These are phyloP conservation scores for Nasturtium officinale DNA, from an alignment of 345 rosid genomes.

Conservation along the genomic window DNA sequence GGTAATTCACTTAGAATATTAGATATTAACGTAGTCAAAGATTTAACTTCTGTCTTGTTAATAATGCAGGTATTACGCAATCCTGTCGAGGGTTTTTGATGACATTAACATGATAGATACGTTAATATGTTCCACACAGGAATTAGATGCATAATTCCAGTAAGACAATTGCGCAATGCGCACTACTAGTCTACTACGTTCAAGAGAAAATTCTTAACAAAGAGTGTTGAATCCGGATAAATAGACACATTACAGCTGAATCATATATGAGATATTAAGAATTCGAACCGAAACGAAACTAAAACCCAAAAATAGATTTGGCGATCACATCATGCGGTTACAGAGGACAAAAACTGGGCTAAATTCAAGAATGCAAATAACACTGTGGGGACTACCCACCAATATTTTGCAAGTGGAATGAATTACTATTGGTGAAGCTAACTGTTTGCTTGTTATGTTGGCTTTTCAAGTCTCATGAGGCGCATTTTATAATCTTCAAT, in stretches of 20 bases:
- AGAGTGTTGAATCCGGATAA: not conserved
- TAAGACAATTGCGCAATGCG: too few relatives aligned
- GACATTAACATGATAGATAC: not conserved
- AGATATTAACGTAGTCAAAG: too few relatives aligned
- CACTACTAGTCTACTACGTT: not conserved
- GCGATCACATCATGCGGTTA: slow-evolving; percentile 35
- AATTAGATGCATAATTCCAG: not conserved
- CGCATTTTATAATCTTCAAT: not conserved
- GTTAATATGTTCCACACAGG: not conserved
- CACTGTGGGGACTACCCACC: slow-evolving; percentile 37
- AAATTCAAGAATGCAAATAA: slow-evolving; percentile 35
- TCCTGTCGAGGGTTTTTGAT: not conserved
- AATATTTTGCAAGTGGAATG: slow-evolving; percentile 19
- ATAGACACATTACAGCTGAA: not conserved
- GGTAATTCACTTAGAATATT: too few relatives aligned
- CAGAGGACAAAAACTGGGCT: slow-evolving; percentile 22
- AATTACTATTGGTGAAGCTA: slow-evolving; percentile 18
- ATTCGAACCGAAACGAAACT: too few relatives aligned
- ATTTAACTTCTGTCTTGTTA: too few relatives aligned
- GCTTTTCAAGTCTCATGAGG: slow-evolving; percentile 3
- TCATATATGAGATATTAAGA: too few relatives aligned
- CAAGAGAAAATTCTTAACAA: not conserved
- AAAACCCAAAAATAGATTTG: slow-evolving; percentile 33
- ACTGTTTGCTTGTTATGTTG: slow-evolving; percentile 3
- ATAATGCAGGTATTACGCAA: not conserved